Conservation (phyloP, 805 yeast species). For the Cyberlindnera samutprakarnensis region DNA sequence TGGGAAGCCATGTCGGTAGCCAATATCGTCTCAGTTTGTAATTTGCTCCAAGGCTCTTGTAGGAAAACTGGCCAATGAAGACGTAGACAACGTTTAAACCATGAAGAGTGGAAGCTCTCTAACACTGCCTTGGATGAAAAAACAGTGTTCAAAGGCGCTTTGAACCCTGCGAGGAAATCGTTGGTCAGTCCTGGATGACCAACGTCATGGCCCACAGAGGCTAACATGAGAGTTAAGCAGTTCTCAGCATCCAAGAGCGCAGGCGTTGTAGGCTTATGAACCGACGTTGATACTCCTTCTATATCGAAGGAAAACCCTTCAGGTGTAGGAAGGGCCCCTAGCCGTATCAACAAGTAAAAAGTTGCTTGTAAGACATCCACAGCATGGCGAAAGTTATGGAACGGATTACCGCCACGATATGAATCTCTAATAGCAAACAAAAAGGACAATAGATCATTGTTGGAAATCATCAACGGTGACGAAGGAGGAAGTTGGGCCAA, state of each 20-base stretch:
- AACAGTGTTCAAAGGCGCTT: slow-evolving; percentile 55
- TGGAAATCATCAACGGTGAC: slow-evolving; percentile 16
- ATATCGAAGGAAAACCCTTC: slow-evolving; percentile 11
- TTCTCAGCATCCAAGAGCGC: slow-evolving; percentile 30
- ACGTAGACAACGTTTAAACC: slow-evolving; percentile 44
- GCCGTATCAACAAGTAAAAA: slow-evolving; percentile 44
- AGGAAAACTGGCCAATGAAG: slow-evolving; percentile 44
- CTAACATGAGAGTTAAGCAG: slow-evolving; percentile 55
- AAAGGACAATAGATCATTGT: slow-evolving; percentile 48
- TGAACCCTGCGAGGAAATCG: slow-evolving; percentile 49
- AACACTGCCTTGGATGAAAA: slow-evolving; percentile 65
- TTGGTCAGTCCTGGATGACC: slow-evolving; percentile 98
- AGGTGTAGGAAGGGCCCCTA: slow-evolving; percentile 20
- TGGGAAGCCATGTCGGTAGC: slow-evolving; percentile 96
- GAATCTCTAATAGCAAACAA: slow-evolving; percentile 65
- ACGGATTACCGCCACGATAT: slow-evolving; percentile 79
- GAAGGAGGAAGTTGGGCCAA: slow-evolving; percentile 20
- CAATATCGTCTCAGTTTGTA: slow-evolving; percentile 39
- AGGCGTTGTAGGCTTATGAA: slow-evolving; percentile 1
- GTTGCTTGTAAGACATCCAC: slow-evolving; percentile 93
- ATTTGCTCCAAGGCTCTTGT: slow-evolving; percentile 17
- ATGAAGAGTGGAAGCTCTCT: slow-evolving; percentile 74
- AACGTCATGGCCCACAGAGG: slow-evolving; percentile 91
- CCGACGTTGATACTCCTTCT: not conserved
- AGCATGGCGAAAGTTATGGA: slow-evolving; percentile 94